phyloP scores from a whole-genome alignment of 768 basidiomycete genomes.

The Saitozyma podzolica region DNA sequence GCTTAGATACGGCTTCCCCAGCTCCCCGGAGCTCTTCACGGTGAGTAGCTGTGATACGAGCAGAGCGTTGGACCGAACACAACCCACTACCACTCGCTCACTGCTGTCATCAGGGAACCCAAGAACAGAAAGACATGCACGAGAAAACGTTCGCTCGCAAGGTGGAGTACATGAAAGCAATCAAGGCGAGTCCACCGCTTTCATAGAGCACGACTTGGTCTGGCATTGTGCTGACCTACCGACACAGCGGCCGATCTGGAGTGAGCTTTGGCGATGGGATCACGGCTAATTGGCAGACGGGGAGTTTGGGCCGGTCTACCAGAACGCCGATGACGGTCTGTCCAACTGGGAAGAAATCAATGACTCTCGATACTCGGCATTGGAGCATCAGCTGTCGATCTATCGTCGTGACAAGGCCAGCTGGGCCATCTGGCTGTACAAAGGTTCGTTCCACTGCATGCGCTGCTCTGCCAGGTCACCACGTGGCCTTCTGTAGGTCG shows the following conservation, averaged over 20 bases:
- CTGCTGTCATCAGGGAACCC: slow-evolving; percentile 11
- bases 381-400: slow-evolving; percentile 71
- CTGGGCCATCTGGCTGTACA: slow-evolving; percentile 85
- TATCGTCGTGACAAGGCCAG: slow-evolving; percentile 61
- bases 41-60: slow-evolving; percentile 19
- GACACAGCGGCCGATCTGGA: slow-evolving; percentile 12
- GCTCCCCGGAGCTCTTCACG: slow-evolving; percentile 60
- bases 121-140: slow-evolving; percentile 32
- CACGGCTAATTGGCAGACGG: slow-evolving; percentile 54
- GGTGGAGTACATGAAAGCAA: slow-evolving; percentile 69
- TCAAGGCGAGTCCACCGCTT: slow-evolving; percentile 40
- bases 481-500: too few relatives aligned
- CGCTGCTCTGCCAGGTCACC: too few relatives aligned
- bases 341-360: slow-evolving; percentile 66
- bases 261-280: too few relatives aligned
- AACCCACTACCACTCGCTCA: neutral
- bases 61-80: neutral
- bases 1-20: slow-evolving; percentile 65
- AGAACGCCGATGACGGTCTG: slow-evolving; percentile 52
- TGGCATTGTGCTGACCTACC: neutral
- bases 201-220: neutral
- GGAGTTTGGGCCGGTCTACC: slow-evolving; percentile 80
- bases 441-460: slow-evolving; percentile 52
- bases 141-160: slow-evolving; percentile 64
- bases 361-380: slow-evolving; percentile 63